These are phyloP conservation scores for Populus davidiana DNA, from an alignment of 345 rosid species.

Conservation along the genomic window DNA sequence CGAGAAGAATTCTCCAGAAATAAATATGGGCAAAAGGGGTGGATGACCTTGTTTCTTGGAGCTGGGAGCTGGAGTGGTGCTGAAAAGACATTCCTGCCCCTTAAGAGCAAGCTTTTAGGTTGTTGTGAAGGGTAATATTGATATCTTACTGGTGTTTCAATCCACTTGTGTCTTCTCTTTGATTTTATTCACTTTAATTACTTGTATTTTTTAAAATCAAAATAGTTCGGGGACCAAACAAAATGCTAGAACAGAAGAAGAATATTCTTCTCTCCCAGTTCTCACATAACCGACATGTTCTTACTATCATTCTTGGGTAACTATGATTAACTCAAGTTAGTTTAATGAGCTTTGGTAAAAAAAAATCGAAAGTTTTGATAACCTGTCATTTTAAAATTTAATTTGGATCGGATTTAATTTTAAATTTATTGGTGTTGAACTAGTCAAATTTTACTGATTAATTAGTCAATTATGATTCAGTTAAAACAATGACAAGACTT, in stretches of 20 bases:
- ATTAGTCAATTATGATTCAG: no score
- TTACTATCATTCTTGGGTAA: background rate
- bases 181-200: background rate
- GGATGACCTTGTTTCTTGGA: background rate
- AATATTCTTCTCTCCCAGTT: constrained; percentile 7
- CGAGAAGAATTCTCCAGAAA: background rate
- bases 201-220: no score
- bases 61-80: background rate
- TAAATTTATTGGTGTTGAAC: no score
- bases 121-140: background rate
- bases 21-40: background rate
- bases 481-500: no score
- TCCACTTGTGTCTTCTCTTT: background rate
- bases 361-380: no score
- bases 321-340: background rate
- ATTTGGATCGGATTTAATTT: no score
- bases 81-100: background rate
- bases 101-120: background rate
- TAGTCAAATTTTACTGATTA: no score
- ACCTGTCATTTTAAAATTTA: no score
- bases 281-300: constrained; percentile 20
- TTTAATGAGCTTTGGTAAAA: background rate
- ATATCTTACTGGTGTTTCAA: background rate
- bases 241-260: background rate
- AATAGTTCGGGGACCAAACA: constrained; percentile 2